Evolutionary conservation across 129 eudicot genomes (phyloP).

Genomic region (Logfia minima): DNA sequence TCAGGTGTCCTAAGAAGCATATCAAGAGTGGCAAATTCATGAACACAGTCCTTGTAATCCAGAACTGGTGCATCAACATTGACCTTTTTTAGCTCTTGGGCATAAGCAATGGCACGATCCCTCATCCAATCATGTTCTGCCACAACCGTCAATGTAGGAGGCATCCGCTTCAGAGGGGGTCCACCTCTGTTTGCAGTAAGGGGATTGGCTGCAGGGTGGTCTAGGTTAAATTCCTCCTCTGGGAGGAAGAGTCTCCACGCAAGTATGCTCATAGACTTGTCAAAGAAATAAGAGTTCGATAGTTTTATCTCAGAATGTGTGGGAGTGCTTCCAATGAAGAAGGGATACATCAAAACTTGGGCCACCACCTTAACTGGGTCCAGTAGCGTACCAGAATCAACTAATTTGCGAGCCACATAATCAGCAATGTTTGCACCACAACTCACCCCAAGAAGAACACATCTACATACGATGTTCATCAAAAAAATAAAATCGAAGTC

Average conservation of each 20-base stretch:
- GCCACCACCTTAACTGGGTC: conserved; percentile 88
- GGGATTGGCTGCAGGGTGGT: conserved; percentile 95
- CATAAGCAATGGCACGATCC: conserved; percentile 90
- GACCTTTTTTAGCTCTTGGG: conserved; percentile 82
- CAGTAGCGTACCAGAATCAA: conserved; percentile 69
- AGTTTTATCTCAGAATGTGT: conserved; percentile 86
- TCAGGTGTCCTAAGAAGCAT: conserved; percentile 91
- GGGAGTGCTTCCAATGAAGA: conserved; percentile 85
- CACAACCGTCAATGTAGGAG: conserved; percentile 80
- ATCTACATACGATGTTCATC: conserved; percentile 41
- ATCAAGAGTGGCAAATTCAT: conserved; percentile 95
- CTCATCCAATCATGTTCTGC: conserved; percentile 99
- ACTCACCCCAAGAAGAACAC: conserved; percentile 88
- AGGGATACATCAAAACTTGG: conserved; percentile 91
- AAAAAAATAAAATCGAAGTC: not conserved
- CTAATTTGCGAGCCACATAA: conserved; percentile 76
- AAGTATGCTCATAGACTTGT: conserved; percentile 81
- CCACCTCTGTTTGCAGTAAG: conserved; percentile 57
- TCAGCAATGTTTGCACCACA: conserved; percentile 95
- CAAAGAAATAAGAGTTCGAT: conserved; percentile 86
- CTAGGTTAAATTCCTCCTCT: conserved; percentile 76
- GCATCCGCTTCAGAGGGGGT: conserved; percentile 82
- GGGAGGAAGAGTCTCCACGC: conserved; percentile 87
- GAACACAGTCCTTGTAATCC: conserved; percentile 95
- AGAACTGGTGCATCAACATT: conserved; percentile 91